Evolutionary conservation across 2,329 filamentous ascomycete genomes (phyloP).

Genomic region (Pyricularia pennisetigena): DNA sequence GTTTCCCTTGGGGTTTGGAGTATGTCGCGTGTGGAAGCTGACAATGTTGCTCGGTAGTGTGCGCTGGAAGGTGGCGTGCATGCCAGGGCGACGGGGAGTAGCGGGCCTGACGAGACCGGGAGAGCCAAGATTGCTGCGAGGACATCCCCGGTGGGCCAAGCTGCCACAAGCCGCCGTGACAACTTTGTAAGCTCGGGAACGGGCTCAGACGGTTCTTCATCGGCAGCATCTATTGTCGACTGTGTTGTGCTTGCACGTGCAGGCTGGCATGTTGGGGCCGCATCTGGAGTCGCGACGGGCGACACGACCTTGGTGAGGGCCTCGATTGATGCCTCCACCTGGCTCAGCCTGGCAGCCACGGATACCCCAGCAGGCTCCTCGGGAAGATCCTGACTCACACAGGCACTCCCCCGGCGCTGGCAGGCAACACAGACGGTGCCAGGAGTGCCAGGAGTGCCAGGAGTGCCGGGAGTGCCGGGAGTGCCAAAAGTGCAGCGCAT

Average conservation of each 20-base stretch:
- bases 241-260: neutral
- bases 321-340: neutral
- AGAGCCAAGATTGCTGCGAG: neutral
- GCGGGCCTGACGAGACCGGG: neutral
- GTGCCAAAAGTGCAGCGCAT: constrained; percentile 33
- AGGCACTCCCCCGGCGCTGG: constrained; percentile 28
- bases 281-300: neutral
- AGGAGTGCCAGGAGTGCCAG: no score
- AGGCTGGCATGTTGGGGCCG: neutral
- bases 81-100: neutral
- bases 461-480: no score
- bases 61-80: neutral
- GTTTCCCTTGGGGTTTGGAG: constrained; percentile 19
- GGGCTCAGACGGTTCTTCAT: neutral
- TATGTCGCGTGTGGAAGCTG: constrained; percentile 12
- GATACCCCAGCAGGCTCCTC: constrained; percentile 13
- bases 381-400: constrained; percentile 35
- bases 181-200: neutral
- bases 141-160: neutral
- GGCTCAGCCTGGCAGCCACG: neutral
- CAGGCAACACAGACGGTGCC: constrained; percentile 34
- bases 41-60: neutral
- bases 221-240: neutral
- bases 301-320: neutral
- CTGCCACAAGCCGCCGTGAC: neutral